A percentile compares a stretch with the other conserved stretches of the same genome.
Evolutionary conservation across 2,329 filamentous ascomycete species (phyloP).

Genomic region (Fusarium fracticaudum): DNA sequence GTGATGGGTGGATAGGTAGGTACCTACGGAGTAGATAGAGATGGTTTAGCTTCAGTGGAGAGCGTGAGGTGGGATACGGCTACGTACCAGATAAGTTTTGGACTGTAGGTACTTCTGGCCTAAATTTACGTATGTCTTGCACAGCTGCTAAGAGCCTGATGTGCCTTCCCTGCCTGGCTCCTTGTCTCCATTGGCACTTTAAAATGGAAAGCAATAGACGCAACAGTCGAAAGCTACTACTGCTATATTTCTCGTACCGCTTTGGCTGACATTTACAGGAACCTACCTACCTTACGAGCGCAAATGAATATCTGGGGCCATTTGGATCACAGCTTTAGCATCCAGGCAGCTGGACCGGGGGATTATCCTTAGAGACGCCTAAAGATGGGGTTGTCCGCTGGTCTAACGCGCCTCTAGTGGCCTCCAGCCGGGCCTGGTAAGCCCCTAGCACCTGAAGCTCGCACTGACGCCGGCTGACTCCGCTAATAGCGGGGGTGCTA

Average conservation of each 20-base stretch:
- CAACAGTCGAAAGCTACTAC: not conserved
- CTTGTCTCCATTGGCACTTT: not conserved
- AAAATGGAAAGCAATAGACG: not conserved
- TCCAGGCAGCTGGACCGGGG: slow-evolving; percentile 30
- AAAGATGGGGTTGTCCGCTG: slow-evolving; percentile 42
- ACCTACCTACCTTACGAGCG: slow-evolving; percentile 4
- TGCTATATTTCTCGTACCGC: not conserved
- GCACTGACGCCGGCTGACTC: slow-evolving; percentile 39
- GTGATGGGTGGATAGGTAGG: slow-evolving; percentile 35
- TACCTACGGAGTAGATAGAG: slow-evolving; percentile 16
- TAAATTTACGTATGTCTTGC: slow-evolving; percentile 23
- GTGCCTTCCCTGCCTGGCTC: slow-evolving; percentile 18
- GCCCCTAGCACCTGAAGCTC: slow-evolving; percentile 35
- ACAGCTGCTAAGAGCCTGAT: slow-evolving; percentile 11
- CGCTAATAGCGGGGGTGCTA: slow-evolving; percentile 38
- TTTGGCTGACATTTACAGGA: not conserved
- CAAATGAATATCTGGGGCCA: slow-evolving; percentile 22
- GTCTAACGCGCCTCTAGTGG: slow-evolving; percentile 32
- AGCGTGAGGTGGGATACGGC: slow-evolving; percentile 31
- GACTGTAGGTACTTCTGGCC: slow-evolving; percentile 32
- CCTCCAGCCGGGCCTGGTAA: slow-evolving; percentile 29
- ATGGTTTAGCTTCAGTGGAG: slow-evolving; percentile 38
- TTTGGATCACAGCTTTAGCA: slow-evolving; percentile 19
- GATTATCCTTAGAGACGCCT: slow-evolving; percentile 30
- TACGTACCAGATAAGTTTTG: slow-evolving; percentile 7